Evolutionary conservation across 2,329 filamentous ascomycete species (phyloP).

Genomic region (Cyphellophora europaea): DNA sequence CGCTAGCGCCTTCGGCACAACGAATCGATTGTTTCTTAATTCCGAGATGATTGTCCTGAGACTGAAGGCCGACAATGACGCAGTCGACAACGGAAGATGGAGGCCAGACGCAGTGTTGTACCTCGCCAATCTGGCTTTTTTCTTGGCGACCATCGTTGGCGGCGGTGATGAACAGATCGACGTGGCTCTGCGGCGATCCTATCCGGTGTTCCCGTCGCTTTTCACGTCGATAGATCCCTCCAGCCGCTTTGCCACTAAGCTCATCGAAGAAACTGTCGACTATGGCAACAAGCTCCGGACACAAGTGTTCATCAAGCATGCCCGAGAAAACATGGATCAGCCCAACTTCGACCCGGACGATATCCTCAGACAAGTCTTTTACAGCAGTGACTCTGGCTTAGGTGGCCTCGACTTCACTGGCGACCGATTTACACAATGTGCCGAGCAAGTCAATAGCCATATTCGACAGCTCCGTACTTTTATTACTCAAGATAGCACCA

Average conservation of each 20-base stretch:
- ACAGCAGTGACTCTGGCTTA: conserved; percentile 18
- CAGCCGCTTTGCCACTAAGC: conserved; percentile 25
- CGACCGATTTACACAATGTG: too few relatives aligned
- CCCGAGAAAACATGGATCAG: conserved; percentile 25
- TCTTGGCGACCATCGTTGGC: conserved; percentile 24
- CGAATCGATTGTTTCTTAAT: conserved; percentile 28
- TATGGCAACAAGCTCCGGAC: conserved; percentile 46
- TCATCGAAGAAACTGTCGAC: conserved; percentile 31
- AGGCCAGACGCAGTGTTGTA: conserved; percentile 30
- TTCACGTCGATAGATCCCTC: conserved; percentile 3
- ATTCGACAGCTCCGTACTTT: conserved; percentile 27
- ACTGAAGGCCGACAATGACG: conserved; percentile 21
- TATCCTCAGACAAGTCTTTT: conserved; percentile 34
- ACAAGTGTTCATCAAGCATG: conserved; percentile 40
- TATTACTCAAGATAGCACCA: conserved; percentile 4
- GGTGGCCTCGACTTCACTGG: too few relatives aligned
- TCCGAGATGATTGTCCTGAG: conserved; percentile 21
- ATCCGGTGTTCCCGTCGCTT: not conserved
- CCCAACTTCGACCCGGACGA: conserved; percentile 29
- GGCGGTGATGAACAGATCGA: not conserved
- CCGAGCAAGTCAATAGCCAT: too few relatives aligned
- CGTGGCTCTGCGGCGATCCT: not conserved
- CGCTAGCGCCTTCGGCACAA: too few relatives aligned
- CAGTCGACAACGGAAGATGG: conserved; percentile 20
- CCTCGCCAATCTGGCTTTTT: conserved; percentile 35